A percentile compares a stretch with the other conserved stretches of the same genome.
Evolutionary conservation across 2,329 filamentous ascomycete species (phyloP).

Genomic region (Alternaria sp.): DNA sequence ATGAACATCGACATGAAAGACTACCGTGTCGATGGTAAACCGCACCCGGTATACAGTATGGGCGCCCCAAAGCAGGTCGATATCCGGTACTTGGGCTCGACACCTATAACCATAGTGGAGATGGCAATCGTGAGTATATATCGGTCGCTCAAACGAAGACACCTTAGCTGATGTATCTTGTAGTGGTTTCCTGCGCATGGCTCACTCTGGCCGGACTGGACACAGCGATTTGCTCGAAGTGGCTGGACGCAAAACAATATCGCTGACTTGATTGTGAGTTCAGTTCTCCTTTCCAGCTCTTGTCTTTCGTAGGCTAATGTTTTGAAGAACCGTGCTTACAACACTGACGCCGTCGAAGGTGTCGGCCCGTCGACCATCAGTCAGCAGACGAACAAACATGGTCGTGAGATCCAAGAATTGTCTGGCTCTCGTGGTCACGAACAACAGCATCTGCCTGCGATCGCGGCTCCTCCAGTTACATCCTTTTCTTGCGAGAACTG

Average conservation of each 20-base stretch:
- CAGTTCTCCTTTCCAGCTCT: rapidly evolving
- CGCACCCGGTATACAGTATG: neutral
- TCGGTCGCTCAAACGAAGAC: neutral
- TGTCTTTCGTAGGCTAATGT: neutral
- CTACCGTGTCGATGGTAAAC: neutral
- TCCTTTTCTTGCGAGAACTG: neutral
- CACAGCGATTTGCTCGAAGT: neutral
- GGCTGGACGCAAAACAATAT: neutral
- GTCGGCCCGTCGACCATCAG: neutral
- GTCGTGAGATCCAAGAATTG: neutral
- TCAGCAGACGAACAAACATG: neutral
- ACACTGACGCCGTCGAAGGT: neutral
- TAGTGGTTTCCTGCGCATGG: neutral
- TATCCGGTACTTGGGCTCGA: neutral
- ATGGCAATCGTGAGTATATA: neutral
- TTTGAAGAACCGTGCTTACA: neutral
- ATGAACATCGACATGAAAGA: neutral
- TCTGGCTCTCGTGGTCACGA: neutral
- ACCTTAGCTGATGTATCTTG: neutral
- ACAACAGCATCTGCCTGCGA: rapidly evolving
- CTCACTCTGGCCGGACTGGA: neutral
- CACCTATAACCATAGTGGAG: neutral
- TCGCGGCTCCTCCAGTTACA: neutral
- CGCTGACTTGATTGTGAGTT: neutral
- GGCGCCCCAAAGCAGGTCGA: neutral